Conservation (phyloP, 768 basidiomycete species). For the Tylopilus vinaceipallidus region DNA sequence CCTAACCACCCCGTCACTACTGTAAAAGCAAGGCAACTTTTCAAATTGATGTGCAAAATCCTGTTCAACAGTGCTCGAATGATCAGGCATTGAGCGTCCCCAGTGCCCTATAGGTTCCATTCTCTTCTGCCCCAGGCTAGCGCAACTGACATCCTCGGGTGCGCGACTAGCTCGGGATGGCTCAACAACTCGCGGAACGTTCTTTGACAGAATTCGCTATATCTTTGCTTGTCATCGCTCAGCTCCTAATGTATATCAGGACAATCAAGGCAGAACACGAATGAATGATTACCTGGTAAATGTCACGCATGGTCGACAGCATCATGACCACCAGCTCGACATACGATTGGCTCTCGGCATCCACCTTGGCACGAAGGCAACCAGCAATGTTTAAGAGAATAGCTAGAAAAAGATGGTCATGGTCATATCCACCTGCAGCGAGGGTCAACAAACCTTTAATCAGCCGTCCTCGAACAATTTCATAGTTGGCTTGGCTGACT, state of each 20-base stretch:
- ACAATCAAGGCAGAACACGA: neutral
- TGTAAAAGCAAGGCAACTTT: too few species aligned
- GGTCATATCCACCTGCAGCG: slow-evolving; percentile 6
- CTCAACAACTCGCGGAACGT: slow-evolving; percentile 30
- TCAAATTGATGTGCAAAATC: too few species aligned
- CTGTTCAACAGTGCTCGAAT: too few species aligned
- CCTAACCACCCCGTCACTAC: too few species aligned
- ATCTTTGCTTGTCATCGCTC: slow-evolving; percentile 25
- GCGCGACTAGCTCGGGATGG: slow-evolving; percentile 32
- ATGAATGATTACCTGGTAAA: slow-evolving; percentile 37
- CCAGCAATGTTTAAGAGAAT: slow-evolving; percentile 45
- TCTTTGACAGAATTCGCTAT: slow-evolving; percentile 35
- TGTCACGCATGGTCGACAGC: slow-evolving; percentile 51
- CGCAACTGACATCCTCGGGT: slow-evolving; percentile 33
- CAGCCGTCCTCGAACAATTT: slow-evolving; percentile 35
- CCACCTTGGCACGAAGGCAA: slow-evolving; percentile 33
- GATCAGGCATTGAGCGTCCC: too few species aligned
- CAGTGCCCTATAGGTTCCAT: neutral
- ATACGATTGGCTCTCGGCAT: slow-evolving; percentile 37
- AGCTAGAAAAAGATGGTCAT: slow-evolving; percentile 33
- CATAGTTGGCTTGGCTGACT: slow-evolving; percentile 32
- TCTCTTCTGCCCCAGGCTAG: slow-evolving; percentile 30
- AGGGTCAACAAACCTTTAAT: slow-evolving; percentile 35
- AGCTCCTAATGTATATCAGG: slow-evolving; percentile 13
- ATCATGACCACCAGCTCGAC: slow-evolving; percentile 43